A percentile compares a stretch with the other conserved stretches of the same genome.
Evolutionary conservation across 768 basidiomycete genomes (phyloP).

Genomic region (Lyophyllum shimeji): DNA sequence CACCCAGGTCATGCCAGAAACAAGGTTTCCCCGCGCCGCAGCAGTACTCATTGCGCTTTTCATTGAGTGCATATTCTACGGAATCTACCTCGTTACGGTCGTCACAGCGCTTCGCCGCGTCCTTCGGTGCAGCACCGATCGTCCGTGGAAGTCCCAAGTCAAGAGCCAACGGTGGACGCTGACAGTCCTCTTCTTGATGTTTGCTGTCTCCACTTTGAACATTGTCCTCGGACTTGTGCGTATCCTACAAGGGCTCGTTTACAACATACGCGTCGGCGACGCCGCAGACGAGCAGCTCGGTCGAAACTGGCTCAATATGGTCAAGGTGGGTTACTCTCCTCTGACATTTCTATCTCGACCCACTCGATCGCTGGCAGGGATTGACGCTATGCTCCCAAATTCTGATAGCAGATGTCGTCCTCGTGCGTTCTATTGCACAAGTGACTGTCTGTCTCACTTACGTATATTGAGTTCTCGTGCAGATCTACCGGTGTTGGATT

Average conservation of each 20-base stretch:
- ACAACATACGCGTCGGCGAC: constrained; percentile 19
- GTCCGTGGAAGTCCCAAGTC: constrained; percentile 22
- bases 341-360: too few species aligned
- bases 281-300: constrained; percentile 33
- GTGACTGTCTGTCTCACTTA: neutral
- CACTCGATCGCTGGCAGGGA: too few species aligned
- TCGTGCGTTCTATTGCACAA: constrained; percentile 26
- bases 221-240: constrained; percentile 40
- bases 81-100: constrained; percentile 38
- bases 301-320: constrained; percentile 40
- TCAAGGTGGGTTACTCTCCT: constrained; percentile 27
- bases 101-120: constrained; percentile 28
- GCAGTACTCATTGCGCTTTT: constrained; percentile 41
- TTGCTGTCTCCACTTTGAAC: constrained; percentile 38
- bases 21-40: constrained; percentile 30
- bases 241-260: constrained; percentile 42
- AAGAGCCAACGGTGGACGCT: constrained; percentile 34
- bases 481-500: constrained; percentile 31
- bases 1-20: constrained; percentile 18
- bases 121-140: constrained; percentile 29
- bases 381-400: constrained; percentile 27
- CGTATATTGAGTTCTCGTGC: neutral
- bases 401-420: constrained; percentile 40
- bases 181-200: constrained; percentile 36
- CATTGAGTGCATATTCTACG: constrained; percentile 40